phyloP scores from a whole-genome alignment of 495 filamentous ascomycete species.

The Pyronema domesticum region DNA sequence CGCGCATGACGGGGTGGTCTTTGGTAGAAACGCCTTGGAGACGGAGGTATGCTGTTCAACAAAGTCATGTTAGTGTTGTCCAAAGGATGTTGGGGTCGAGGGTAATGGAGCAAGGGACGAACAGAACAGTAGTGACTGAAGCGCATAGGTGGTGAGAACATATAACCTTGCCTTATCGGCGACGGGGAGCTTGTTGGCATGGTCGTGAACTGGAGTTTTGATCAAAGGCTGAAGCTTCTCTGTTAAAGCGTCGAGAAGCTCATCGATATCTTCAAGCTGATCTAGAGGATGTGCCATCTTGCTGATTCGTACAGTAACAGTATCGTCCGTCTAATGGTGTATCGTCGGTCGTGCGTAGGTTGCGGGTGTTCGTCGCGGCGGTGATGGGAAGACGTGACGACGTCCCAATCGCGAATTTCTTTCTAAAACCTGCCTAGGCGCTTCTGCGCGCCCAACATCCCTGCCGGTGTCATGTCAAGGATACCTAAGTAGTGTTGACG shows the following conservation, averaged over 20 bases:
- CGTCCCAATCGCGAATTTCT: background rate
- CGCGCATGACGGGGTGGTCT: constrained; percentile 65
- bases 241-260: constrained; percentile 58
- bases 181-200: constrained; percentile 62
- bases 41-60: constrained; percentile 47
- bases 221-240: constrained; percentile 53
- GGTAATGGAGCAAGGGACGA: constrained; percentile 14
- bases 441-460: too few species aligned
- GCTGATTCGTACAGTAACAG: background rate
- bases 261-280: constrained; percentile 53
- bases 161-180: constrained; percentile 89
- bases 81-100: background rate
- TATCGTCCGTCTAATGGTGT: too few species aligned
- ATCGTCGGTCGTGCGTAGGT: too few species aligned
- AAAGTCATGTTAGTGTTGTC: background rate
- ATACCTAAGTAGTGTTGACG: too few species aligned
- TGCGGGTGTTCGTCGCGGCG: background rate
- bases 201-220: constrained; percentile 41
- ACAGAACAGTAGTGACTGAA: constrained; percentile 91
- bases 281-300: constrained; percentile 26
- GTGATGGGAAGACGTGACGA: background rate
- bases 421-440: too few species aligned
- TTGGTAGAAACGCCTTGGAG: constrained; percentile 65
- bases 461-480: too few species aligned
- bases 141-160: constrained; percentile 61